phyloP scores from a whole-genome alignment of 345 rosid species.

The Isatis tinctoria region DNA sequence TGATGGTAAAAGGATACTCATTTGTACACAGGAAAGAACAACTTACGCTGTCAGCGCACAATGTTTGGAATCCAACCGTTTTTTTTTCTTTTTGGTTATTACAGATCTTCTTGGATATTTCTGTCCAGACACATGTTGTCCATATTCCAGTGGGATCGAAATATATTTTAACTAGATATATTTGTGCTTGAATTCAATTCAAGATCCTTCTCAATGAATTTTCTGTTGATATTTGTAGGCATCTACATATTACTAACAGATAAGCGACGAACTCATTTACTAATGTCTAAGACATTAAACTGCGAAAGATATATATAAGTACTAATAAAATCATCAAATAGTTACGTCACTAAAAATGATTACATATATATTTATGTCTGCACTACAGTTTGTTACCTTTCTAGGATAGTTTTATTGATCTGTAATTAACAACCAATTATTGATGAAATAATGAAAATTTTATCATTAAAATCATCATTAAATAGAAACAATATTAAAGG shows the following conservation, averaged over 20 bases:
- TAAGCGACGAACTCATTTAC: background rate
- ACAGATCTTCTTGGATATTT: background rate
- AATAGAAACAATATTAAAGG: too few species aligned
- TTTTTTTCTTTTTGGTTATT: background rate
- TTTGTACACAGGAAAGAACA: background rate
- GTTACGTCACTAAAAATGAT: background rate
- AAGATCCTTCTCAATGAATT: background rate
- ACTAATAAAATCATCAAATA: too few species aligned
- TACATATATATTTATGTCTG: background rate
- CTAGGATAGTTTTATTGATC: too few species aligned
- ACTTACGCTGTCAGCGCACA: background rate
- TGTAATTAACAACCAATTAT: too few species aligned
- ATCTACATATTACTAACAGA: background rate
- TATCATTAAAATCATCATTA: too few species aligned
- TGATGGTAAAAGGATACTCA: too few species aligned
- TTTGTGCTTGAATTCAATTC: background rate
- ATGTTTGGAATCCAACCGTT: background rate
- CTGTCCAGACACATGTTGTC: background rate
- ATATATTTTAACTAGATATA: background rate
- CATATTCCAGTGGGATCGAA: background rate
- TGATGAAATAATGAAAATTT: too few species aligned
- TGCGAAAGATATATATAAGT: too few species aligned
- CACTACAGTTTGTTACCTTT: background rate
- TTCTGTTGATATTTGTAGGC: background rate
- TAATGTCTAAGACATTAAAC: too few species aligned